Conservation (phyloP, 2,329 filamentous ascomycete species). For the Colletotrichum orchidophilum region DNA sequence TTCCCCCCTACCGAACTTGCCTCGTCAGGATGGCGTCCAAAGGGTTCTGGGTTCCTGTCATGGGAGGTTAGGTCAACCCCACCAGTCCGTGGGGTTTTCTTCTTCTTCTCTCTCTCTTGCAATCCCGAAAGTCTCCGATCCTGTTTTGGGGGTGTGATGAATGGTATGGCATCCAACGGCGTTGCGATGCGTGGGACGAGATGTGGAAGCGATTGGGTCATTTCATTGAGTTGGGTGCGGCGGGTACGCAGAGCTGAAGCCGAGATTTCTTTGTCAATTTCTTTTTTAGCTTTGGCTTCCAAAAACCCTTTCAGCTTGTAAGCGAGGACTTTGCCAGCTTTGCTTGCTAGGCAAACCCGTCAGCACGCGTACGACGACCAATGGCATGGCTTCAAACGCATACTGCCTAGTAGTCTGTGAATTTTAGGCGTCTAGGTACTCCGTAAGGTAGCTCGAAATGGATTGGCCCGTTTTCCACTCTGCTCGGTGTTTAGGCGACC, state of each 20-base stretch:
- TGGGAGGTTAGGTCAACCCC: neutral
- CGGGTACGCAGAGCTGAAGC: neutral
- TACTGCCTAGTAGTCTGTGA: no score
- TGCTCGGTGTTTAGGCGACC: neutral
- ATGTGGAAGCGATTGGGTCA: constrained; percentile 9
- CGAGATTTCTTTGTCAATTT: neutral
- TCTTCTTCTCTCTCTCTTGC: no score
- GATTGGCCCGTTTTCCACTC: neutral
- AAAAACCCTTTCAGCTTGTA: neutral
- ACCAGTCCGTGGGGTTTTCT: constrained; percentile 7
- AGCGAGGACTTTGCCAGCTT: neutral
- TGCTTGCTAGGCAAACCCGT: neutral
- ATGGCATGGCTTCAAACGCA: neutral
- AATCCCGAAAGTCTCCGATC: constrained; percentile 30
- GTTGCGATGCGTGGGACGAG: constrained; percentile 14
- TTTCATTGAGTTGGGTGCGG: neutral
- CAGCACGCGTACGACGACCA: constrained; percentile 4
- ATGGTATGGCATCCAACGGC: no score
- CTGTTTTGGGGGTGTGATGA: neutral
- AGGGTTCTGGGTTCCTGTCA: constrained; percentile 15
- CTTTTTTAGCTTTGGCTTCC: neutral
- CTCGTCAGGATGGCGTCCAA: constrained; percentile 2
- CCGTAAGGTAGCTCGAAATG: neutral
- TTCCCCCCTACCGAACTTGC: neutral
- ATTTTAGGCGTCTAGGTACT: no score